Conservation (phyloP, 1,284 basidiomycete genomes). For the Fomes fomentarius region DNA sequence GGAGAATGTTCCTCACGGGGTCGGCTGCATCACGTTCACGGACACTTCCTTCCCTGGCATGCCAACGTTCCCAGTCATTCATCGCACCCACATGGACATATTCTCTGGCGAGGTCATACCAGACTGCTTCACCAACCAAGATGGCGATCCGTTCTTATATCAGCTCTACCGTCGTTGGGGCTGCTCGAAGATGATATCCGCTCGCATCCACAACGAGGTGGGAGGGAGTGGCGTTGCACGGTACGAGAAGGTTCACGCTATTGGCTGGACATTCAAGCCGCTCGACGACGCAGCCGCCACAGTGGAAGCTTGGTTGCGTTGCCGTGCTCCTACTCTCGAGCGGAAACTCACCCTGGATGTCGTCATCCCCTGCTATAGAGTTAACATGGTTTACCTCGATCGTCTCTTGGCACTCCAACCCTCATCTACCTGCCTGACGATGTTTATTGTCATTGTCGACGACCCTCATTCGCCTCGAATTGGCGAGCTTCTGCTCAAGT, state of each 20-base stretch:
- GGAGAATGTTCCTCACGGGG: slow-evolving; percentile 43
- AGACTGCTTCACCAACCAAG: slow-evolving; percentile 57
- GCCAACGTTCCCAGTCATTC: slow-evolving; percentile 62
- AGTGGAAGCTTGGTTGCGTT: slow-evolving; percentile 43
- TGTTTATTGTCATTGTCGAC: slow-evolving; percentile 64
- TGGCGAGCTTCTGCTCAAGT: slow-evolving; percentile 37
- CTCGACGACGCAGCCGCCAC: slow-evolving; percentile 44
- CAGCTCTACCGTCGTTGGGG: slow-evolving; percentile 63
- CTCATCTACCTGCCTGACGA: slow-evolving; percentile 45
- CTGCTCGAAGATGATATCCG: slow-evolving; percentile 48
- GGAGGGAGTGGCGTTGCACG: slow-evolving; percentile 51
- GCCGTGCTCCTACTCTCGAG: slow-evolving; percentile 24
- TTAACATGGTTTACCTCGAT: slow-evolving; percentile 48
- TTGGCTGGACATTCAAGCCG: slow-evolving; percentile 52
- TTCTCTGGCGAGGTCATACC: slow-evolving; percentile 57
- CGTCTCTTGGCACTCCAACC: slow-evolving; percentile 46
- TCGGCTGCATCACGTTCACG: slow-evolving; percentile 62
- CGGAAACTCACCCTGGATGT: slow-evolving; percentile 54
- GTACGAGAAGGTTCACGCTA: slow-evolving; percentile 47
- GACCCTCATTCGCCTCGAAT: slow-evolving; percentile 47
- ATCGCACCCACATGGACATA: slow-evolving; percentile 57
- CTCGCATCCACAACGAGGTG: slow-evolving; percentile 45
- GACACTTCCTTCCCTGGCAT: slow-evolving; percentile 60
- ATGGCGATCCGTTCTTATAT: slow-evolving; percentile 60
- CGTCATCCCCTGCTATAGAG: slow-evolving; percentile 58